Evolutionary conservation across 179 eudicot species (phyloP).

Genomic region (Camellia oleifera): DNA sequence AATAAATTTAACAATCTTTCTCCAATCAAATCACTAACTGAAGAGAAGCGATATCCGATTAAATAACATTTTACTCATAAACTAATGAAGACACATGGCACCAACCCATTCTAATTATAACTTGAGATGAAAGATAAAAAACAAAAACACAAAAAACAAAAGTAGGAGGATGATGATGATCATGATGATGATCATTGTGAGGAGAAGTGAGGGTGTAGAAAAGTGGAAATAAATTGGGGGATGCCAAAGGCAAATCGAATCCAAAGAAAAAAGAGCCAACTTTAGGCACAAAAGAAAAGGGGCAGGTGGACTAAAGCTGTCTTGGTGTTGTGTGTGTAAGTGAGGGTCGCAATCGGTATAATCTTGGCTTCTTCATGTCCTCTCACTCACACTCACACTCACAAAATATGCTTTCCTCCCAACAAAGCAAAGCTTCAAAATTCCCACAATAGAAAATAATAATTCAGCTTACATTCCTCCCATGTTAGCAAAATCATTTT

Average conservation of each 20-base stretch:
- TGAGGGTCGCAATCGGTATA: conserved; percentile 14
- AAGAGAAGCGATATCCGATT: no score
- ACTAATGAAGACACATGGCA: conserved; percentile 1
- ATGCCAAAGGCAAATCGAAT: conserved; percentile 19
- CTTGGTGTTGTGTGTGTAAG: not conserved
- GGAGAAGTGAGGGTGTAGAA: conserved; percentile 4
- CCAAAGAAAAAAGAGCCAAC: conserved; percentile 10
- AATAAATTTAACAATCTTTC: no score
- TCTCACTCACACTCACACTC: not conserved
- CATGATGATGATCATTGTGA: not conserved
- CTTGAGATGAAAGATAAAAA: not conserved
- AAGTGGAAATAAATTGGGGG: not conserved
- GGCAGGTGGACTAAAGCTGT: conserved; percentile 18
- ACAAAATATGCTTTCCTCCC: not conserved
- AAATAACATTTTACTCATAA: not conserved
- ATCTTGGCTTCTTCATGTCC: not conserved
- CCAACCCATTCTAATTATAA: not conserved
- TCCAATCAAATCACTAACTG: no score
- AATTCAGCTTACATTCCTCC: not conserved
- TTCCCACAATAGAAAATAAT: conserved; percentile 4
- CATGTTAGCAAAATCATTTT: not conserved
- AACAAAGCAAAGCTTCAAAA: conserved; percentile 15
- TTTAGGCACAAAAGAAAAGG: not conserved
- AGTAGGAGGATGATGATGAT: not conserved
- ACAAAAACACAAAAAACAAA: not conserved